These are phyloP conservation scores for Termitomyces sp. DNA, from an alignment of 768 basidiomycete species.

Conservation along the genomic window DNA sequence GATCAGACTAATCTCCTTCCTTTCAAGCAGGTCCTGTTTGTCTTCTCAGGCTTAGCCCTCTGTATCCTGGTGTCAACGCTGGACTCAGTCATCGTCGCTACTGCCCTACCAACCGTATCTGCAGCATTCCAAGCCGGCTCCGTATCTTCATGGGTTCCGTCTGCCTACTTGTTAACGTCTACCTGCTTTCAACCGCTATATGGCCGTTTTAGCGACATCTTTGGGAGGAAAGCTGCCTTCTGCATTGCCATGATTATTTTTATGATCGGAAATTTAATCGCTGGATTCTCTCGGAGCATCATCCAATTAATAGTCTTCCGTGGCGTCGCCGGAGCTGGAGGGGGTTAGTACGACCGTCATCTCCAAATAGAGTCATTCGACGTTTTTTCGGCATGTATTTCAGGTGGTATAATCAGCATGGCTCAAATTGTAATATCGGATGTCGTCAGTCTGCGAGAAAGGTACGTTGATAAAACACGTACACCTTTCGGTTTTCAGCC, in stretches of 20 bases:
- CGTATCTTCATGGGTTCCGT: slow-evolving; percentile 67
- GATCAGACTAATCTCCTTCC: slow-evolving; percentile 79
- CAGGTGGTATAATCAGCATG: slow-evolving; percentile 61
- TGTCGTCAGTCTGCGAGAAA: slow-evolving; percentile 63
- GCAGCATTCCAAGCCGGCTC: slow-evolving; percentile 59
- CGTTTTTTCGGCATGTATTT: background rate
- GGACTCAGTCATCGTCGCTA: slow-evolving; percentile 72
- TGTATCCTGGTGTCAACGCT: slow-evolving; percentile 59
- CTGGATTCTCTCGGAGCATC: slow-evolving; percentile 64
- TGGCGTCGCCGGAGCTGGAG: slow-evolving; percentile 64
- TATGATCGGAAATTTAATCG: slow-evolving; percentile 57
- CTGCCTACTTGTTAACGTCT: slow-evolving; percentile 63
- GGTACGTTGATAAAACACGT: slow-evolving; percentile 26
- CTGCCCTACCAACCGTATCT: slow-evolving; percentile 69
- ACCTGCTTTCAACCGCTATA: slow-evolving; percentile 59
- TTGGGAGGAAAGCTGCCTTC: slow-evolving; percentile 58
- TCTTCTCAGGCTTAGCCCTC: slow-evolving; percentile 55
- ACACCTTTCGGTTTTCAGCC: background rate
- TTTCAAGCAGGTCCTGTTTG: slow-evolving; percentile 52
- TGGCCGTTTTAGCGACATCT: slow-evolving; percentile 62
- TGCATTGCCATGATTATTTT: slow-evolving; percentile 56
- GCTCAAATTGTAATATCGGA: slow-evolving; percentile 70
- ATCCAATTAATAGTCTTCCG: slow-evolving; percentile 65
- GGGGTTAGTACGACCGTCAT: slow-evolving; percentile 28
- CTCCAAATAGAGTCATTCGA: background rate